Conservation (phyloP, 176 grass and related monocot species). For the Aegilops sharonensis region DNA sequence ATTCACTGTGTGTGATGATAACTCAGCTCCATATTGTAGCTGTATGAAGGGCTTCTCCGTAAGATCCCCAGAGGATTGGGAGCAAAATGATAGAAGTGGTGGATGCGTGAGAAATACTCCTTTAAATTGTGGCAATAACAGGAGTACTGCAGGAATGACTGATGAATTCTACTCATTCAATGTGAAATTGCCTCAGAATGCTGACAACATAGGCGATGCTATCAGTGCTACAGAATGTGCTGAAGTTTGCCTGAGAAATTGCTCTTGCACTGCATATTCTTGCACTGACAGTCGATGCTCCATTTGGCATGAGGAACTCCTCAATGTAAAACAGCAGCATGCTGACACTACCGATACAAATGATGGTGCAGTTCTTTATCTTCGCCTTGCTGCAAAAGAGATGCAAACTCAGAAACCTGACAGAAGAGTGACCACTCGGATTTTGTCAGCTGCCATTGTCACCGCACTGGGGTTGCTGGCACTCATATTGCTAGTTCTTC, state of each 20-base stretch:
- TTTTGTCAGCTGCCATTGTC: not conserved
- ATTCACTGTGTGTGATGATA: constrained; percentile 37
- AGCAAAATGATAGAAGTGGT: constrained; percentile 33
- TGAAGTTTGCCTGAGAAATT: constrained; percentile 35
- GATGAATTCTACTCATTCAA: constrained; percentile 46
- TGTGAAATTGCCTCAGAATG: constrained; percentile 28
- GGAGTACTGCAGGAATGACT: not conserved
- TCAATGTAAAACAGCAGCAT: constrained; percentile 43
- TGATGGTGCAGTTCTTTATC: constrained; percentile 32
- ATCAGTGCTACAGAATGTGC: constrained; percentile 37
- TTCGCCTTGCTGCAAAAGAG: constrained; percentile 47
- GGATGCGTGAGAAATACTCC: constrained; percentile 48
- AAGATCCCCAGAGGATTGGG: constrained; percentile 34
- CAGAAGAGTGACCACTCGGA: constrained; percentile 1
- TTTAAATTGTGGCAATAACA: constrained; percentile 30
- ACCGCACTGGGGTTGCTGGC: constrained; percentile 3
- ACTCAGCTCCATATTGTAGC: constrained; percentile 22
- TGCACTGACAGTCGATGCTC: constrained; percentile 11
- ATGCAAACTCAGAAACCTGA: constrained; percentile 13
- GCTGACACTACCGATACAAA: not conserved
- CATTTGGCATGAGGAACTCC: constrained; percentile 42
- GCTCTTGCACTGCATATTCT: constrained; percentile 56
- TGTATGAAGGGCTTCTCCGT: constrained; percentile 49
- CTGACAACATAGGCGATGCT: not conserved
- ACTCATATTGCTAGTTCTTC: not conserved